Conservation (phyloP, 139 green algal species). For the Closterium sp. region DNA sequence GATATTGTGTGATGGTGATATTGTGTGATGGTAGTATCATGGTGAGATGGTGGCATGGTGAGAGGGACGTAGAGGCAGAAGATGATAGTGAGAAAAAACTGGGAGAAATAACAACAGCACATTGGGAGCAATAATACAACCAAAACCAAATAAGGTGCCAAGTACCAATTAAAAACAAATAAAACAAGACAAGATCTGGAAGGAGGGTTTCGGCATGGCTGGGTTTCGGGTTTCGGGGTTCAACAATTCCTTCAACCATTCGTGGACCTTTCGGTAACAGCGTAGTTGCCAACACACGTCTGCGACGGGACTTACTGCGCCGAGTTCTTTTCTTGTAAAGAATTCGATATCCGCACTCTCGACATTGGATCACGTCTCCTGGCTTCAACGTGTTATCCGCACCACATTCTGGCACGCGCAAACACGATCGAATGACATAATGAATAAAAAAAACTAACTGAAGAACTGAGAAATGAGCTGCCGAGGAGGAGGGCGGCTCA, state of each 20-base stretch:
- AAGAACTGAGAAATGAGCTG: background rate
- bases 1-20: too few relatives aligned
- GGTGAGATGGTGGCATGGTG: too few relatives aligned
- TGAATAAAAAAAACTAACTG: background rate
- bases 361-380: conserved; percentile 88
- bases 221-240: background rate
- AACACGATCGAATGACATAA: background rate
- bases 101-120: too few relatives aligned
- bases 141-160: too few relatives aligned
- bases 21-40: too few relatives aligned
- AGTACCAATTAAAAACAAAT: too few relatives aligned
- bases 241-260: background rate
- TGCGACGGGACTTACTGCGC: conserved; percentile 30
- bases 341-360: conserved; percentile 95
- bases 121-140: too few relatives aligned
- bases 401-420: conserved; percentile 72
- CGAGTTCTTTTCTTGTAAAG: conserved; percentile 99
- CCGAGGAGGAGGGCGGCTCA: background rate
- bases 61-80: too few relatives aligned
- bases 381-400: conserved; percentile 80
- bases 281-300: too few relatives aligned
- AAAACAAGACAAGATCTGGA: too few relatives aligned
- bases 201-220: too few relatives aligned
- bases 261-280: background rate
- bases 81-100: too few relatives aligned